A percentile compares a stretch with the other conserved stretches of the same genome.
Evolutionary conservation across 2,329 filamentous ascomycete genomes (phyloP).

Genomic region (Emericellopsis cladophorae): DNA sequence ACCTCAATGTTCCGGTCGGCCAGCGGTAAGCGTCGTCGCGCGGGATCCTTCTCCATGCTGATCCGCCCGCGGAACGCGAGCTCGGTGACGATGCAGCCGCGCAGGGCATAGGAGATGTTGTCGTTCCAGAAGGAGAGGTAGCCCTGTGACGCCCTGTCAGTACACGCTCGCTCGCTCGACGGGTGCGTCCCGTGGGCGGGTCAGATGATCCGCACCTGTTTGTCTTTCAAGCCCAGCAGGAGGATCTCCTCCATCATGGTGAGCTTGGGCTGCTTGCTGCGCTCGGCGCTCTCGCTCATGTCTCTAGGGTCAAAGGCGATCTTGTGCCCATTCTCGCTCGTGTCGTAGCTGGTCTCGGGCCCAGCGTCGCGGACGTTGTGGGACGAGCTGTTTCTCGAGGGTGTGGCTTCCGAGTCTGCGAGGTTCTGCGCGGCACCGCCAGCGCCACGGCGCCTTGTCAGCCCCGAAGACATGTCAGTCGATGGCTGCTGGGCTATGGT

Average conservation of each 20-base stretch:
- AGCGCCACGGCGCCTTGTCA: constrained; percentile 58
- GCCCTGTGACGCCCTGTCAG: constrained; percentile 44
- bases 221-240: constrained; percentile 91
- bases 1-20: constrained; percentile 94
- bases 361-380: constrained; percentile 40
- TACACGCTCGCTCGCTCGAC: background rate
- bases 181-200: background rate
- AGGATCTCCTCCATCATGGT: constrained; percentile 98
- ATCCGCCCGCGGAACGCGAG: constrained; percentile 90
- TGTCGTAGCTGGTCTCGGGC: constrained; percentile 79
- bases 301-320: constrained; percentile 96
- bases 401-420: constrained; percentile 40
- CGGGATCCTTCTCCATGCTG: constrained; percentile 96
- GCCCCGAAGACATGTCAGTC: constrained; percentile 28
- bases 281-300: constrained; percentile 91
- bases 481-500: background rate
- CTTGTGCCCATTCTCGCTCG: constrained; percentile 90
- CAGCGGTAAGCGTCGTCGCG: constrained; percentile 80
- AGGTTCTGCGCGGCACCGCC: constrained; percentile 45
- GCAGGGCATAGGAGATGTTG: constrained; percentile 95
- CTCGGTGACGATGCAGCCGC: constrained; percentile 97
- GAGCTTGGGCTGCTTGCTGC: constrained; percentile 95
- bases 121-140: constrained; percentile 99
- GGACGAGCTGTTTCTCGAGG: constrained; percentile 46
- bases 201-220: constrained; percentile 58